Base-by-base conservation (phyloP, 73 alveolate genomes). In the Durusdinium trenchii region DNA sequence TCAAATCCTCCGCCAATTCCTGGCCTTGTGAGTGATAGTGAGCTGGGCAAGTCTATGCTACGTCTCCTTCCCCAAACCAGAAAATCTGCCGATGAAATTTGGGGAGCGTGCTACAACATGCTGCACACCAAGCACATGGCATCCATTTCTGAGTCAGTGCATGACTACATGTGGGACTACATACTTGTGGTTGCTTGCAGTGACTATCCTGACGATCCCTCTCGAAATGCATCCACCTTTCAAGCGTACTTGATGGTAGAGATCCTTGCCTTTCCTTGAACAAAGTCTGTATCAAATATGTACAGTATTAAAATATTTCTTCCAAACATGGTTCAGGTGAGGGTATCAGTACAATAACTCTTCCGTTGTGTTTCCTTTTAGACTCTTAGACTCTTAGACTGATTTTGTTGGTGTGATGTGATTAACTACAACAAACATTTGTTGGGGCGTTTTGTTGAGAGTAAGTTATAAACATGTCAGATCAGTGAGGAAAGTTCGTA, bases 31-130 rank as follows among this genome's bases (percentile, higher is more conserved):
- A 32, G 26, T 40, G 64, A 43, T 1, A 12, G 46, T 32, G 43
- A 79, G 43, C 23, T 79, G 43, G 67, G 40, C 61, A 42, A 32
- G 10, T 14, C 57, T 14, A 45, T 79, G 47, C 90, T 46, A 1
- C 16, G 32, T 9, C 40, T 79, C 67, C n/a, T 26, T 28, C 90
- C 90, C 42, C 42, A 48, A 23, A 79, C 61, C 23, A 45, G 23
- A 0, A 46, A 46, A 23, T 2, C 90, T 26, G 42, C 43, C 7
- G 42, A 42, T 0, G n/a, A 45, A 23, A 79, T 23, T 14, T 79
- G 90, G 90, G 90, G 47, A 0, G 90, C 90, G 4, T 79, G 67
- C 67, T 79, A 79, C 90, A 79, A 79, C 90, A 45, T 79, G 69
- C 23, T 79, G 64, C 69, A 42, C 43, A 79, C 52, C 61, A 46